Conservation (phyloP, 2,329 filamentous ascomycete genomes). For the Venturia pyrina region DNA sequence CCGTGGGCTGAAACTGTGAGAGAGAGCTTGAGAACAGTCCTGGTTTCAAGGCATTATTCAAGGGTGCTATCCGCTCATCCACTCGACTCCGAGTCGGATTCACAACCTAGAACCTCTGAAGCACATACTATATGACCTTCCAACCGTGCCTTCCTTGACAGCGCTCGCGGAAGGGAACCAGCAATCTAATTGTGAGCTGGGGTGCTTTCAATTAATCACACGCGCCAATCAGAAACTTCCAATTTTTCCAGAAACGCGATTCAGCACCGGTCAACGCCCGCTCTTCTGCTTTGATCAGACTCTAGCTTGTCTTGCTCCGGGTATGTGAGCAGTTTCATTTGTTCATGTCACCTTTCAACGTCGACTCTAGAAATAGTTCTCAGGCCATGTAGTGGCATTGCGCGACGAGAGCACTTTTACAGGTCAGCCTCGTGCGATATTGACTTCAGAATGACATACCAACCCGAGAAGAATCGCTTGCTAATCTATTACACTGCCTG, state of each 20-base stretch:
- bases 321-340: not conserved
- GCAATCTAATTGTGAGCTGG: not conserved
- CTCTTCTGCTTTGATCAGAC: not conserved
- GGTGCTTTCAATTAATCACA: not conserved
- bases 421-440: not conserved
- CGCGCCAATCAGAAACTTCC: not conserved
- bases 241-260: not conserved
- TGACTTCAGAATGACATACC: not conserved
- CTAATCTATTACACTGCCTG: not conserved
- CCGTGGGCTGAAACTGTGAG: not conserved
- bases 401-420: not conserved
- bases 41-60: not conserved
- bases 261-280: not conserved
- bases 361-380: not conserved
- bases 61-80: not conserved
- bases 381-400: not conserved
- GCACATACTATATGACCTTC: not conserved
- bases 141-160: not conserved
- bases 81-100: not conserved
- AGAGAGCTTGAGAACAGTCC: not conserved
- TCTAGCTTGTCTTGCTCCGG: not conserved
- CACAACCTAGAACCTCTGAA: not conserved
- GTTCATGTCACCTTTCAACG: not conserved
- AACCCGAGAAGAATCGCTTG: not conserved
- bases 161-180: not conserved